Evolutionary conservation across 1,139 yeast species (phyloP), one percentile per base, ranked within the genome.

Genomic region (Magnusiomyces suaveolens): DNA sequence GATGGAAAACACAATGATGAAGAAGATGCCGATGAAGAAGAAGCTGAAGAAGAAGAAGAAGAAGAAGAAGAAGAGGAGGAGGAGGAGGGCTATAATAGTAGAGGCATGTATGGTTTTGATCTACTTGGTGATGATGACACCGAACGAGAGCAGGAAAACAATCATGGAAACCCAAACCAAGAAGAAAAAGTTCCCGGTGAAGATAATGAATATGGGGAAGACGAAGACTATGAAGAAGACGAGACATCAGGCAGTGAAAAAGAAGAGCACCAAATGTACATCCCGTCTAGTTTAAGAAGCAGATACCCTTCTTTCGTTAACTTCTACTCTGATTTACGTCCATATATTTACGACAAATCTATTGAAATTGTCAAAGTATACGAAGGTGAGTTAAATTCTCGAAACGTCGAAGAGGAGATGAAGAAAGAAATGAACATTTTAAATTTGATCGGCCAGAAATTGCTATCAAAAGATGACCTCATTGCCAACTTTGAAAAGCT

Each of bases 231-330:
- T 6, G 60, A 58, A 16, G 66, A 62, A 3, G 69, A 61, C 1
- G 68, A 63, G 14, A 68, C 61, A 39, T 65, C 58, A 1, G 69
- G 65, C 4, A 64, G 58, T 2, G 64, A 58, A 3, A 65, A 59
- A 2, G 67, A 66, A n/a, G n/a, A n/a, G n/a, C n/a, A n/a, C n/a
- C n/a, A n/a, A n/a, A n/a, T n/a, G n/a, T n/a, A n/a, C n/a, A n/a
- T n/a, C 3, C 16, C 16, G 16, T 10, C 41, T 36, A 10, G 18
- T n/a, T 36, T 16, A 3, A n/a, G 8, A 18, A 3, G 16, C 18
- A 10, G 16, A 36, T 36, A 36, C 18, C 41, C 41, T 3, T 36
- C 41, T 10, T 36, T 10, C 16, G 41, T 36, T 36, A 3, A 14
- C 3, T 36, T 36, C 41, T n/a, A 36, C 16, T 53, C 57, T 10